Evolutionary conservation across 129 eudicot species (phyloP), one percentile per base, ranked within the genome.

Genomic region (Centrapalus pauciflorus): DNA sequence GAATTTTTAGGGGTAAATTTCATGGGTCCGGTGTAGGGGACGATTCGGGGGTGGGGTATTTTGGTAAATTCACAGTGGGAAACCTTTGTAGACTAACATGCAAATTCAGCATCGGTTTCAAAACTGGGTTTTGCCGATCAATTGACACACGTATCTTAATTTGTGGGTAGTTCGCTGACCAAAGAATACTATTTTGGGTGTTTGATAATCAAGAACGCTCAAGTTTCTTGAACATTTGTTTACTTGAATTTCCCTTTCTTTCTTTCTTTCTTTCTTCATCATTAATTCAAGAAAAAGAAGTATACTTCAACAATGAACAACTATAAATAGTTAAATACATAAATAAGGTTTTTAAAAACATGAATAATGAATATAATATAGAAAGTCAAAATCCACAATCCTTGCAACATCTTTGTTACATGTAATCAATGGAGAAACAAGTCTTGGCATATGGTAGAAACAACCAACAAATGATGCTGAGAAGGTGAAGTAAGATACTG

Each of bases 41-140:
- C 2, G 38, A 55, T 48, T 73, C 38, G 49, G 72, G 64, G 66
- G 13, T 29, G 33, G 55, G 79, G 55, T 75, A 75, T 25, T 10
- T 1, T 3, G 2, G 79, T 66, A 57, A 66, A 56, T 75, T 34
- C 67, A 66, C 55, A n/a, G 13, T 11, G 0, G 64, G 77, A 72
- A 72, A 29, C 45, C 54, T 49, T 11, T 3, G 13, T 16, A 5
- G 76, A 11, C 38, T 25, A 9, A 28, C 79, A 75, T 75, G 74
- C 79, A 74, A 32, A 57, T 45, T 66, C 33, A 67, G 49, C 61
- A 43, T 57, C 66, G 52, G 27, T 19, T 45, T 74, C 68, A 45
- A 37, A 64, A 33, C 38, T 9, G 54, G 52, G 29, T 50, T 66
- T 66, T 75, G 40, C 24, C 41, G 8, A 46, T 4, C 34, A 56